A percentile compares a stretch with the other conserved stretches of the same genome.
phyloP scores from a whole-genome alignment of 768 basidiomycete genomes.

The Vishniacozyma victoriae region DNA sequence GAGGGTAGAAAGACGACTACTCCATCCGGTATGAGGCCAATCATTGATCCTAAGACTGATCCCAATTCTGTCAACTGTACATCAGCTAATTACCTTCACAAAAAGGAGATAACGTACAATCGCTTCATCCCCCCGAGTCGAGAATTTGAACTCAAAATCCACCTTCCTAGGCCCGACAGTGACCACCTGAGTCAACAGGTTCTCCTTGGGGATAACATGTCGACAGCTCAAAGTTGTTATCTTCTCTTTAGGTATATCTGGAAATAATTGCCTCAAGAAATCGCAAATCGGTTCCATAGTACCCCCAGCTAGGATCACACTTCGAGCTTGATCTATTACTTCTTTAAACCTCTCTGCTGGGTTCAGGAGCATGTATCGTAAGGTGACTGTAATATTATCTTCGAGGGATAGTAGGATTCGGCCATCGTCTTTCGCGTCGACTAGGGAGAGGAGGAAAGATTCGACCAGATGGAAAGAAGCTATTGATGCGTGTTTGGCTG shows the following conservation, averaged over 20 bases:
- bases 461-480: conserved; percentile 77
- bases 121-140: conserved; percentile 61
- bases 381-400: conserved; percentile 50
- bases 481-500: conserved; percentile 49
- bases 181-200: conserved; percentile 69
- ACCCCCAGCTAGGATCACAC: conserved; percentile 88
- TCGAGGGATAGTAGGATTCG: conserved; percentile 60
- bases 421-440: conserved; percentile 72
- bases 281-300: conserved; percentile 99
- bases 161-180: conserved; percentile 67
- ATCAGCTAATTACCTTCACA: not conserved
- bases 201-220: conserved; percentile 78
- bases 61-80: conserved; percentile 72
- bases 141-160: conserved; percentile 74
- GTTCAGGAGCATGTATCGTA: conserved; percentile 89
- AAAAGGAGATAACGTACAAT: conserved; percentile 53
- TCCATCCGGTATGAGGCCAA: conserved; percentile 71
- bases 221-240: conserved; percentile 82
- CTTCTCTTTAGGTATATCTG: conserved; percentile 56
- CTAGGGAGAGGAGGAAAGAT: conserved; percentile 69
- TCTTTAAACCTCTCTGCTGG: conserved; percentile 79
- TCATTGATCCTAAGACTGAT: conserved; percentile 71
- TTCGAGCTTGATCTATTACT: conserved; percentile 71
- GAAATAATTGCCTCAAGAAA: conserved; percentile 72
- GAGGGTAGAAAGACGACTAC: conserved; percentile 93